phyloP scores from a whole-genome alignment of 2,329 filamentous ascomycete species.

The Teratosphaeria pseudoeucalypti region DNA sequence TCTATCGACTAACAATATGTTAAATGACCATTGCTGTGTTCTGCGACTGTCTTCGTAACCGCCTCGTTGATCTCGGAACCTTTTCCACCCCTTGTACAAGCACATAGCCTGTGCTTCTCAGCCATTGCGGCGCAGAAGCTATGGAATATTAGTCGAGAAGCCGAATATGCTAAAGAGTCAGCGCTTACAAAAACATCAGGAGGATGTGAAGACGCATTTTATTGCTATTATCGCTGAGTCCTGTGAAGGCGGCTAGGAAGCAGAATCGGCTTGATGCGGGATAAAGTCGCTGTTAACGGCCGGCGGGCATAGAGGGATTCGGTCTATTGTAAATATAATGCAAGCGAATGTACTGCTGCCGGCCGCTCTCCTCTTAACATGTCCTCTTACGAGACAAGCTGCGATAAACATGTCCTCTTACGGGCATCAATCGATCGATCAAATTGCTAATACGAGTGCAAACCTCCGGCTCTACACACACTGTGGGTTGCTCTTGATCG shows the following conservation, averaged over 20 bases:
- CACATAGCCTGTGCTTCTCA: not conserved
- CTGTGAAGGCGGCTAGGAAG: not conserved
- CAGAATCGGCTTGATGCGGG: not conserved
- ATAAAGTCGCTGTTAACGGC: not conserved
- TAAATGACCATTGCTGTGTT: not conserved
- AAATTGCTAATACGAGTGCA: not conserved
- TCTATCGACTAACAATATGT: not conserved
- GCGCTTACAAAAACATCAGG: not conserved
- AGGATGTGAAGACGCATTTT: not conserved
- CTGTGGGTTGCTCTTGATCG: not conserved
- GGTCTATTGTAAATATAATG: not conserved
- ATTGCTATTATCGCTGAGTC: not conserved
- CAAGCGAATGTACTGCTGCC: not conserved
- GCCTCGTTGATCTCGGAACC: not conserved
- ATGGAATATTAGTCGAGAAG: not conserved
- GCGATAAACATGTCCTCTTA: not conserved
- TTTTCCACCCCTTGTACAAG: not conserved
- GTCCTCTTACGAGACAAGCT: not conserved
- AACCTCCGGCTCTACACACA: not conserved
- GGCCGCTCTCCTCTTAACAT: not conserved
- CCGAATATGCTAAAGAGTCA: not conserved
- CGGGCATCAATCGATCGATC: not conserved
- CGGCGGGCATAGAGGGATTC: not conserved
- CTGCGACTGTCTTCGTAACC: not conserved
- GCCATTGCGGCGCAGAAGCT: not conserved